phyloP scores from a whole-genome alignment of 345 rosid genomes.

The Euphorbia tirucalli region DNA sequence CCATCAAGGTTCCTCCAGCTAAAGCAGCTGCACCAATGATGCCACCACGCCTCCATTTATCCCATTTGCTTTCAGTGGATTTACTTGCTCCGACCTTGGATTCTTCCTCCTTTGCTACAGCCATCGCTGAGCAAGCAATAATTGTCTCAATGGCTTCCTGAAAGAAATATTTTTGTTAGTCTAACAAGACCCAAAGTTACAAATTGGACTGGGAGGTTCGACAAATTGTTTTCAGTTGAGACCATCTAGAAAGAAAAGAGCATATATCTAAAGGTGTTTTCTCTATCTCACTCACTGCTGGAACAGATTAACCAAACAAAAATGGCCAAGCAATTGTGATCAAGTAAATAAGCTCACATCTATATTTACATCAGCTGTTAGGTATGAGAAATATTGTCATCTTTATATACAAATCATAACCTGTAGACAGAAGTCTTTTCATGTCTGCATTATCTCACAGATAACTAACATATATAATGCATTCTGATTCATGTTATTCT shows the following conservation, averaged over 20 bases:
- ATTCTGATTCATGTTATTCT: background rate
- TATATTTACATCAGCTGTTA: background rate
- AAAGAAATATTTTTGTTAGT: background rate
- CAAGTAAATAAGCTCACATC: background rate
- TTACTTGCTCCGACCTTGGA: slow-evolving; percentile 47
- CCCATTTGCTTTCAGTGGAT: slow-evolving; percentile 55
- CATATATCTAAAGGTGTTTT: background rate
- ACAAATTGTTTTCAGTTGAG: background rate
- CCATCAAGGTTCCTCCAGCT: slow-evolving; percentile 94
- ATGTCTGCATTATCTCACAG: slow-evolving; percentile 5
- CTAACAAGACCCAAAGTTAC: background rate
- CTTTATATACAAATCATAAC: background rate
- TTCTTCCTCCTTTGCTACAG: slow-evolving; percentile 60
- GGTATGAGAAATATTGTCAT: background rate
- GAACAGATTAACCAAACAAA: slow-evolving; percentile 3
- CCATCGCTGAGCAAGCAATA: slow-evolving; percentile 94
- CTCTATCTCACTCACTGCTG: background rate
- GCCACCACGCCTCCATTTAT: slow-evolving; percentile 92
- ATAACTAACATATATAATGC: background rate
- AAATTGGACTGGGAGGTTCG: background rate
- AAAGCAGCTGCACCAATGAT: slow-evolving; percentile 94
- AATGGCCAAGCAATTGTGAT: background rate
- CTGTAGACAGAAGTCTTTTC: background rate
- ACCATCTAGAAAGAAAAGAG: background rate
- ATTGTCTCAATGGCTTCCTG: slow-evolving; percentile 80